A percentile compares a stretch with the other conserved stretches of the same genome.
These are phyloP conservation scores for Poterioochromonas sp. DNA, from an alignment of 352 stramenopile species.

Conservation along the genomic window DNA sequence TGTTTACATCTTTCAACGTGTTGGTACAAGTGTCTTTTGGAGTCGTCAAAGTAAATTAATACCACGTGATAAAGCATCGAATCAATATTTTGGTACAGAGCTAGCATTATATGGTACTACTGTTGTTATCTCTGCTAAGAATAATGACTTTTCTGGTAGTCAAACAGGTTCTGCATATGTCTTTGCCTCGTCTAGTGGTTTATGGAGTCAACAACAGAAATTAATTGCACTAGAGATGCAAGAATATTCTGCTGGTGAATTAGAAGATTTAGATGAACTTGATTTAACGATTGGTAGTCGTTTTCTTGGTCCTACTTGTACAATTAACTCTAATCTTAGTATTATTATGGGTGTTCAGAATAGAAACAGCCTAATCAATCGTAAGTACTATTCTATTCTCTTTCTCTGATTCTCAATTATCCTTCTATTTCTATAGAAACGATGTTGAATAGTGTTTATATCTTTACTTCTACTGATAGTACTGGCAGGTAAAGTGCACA, in stretches of 20 bases:
- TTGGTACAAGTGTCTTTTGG: neutral
- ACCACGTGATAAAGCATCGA: neutral
- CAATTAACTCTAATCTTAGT: neutral
- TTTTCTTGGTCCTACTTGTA: neutral
- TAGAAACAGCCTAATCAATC: neutral
- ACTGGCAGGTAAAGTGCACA: neutral
- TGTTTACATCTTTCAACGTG: conserved; percentile 16
- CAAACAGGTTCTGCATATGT: conserved; percentile 13
- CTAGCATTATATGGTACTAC: neutral
- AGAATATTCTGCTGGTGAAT: neutral
- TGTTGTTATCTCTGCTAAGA: neutral
- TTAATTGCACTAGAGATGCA: neutral
- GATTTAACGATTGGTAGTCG: conserved; percentile 2
- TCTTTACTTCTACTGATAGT: neutral
- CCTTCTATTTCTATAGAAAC: neutral
- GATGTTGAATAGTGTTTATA: neutral
- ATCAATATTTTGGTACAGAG: neutral
- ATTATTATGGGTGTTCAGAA: neutral
- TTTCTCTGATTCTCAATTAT: neutral
- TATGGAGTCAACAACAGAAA: conserved; percentile 21
- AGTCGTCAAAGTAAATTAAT: neutral
- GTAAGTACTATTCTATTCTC: neutral
- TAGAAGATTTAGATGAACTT: neutral
- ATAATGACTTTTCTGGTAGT: neutral
- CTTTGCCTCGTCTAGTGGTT: neutral